These are phyloP conservation scores for Colletotrichum musicola DNA, from an alignment of 2,329 filamentous ascomycete species.

Conservation along the genomic window DNA sequence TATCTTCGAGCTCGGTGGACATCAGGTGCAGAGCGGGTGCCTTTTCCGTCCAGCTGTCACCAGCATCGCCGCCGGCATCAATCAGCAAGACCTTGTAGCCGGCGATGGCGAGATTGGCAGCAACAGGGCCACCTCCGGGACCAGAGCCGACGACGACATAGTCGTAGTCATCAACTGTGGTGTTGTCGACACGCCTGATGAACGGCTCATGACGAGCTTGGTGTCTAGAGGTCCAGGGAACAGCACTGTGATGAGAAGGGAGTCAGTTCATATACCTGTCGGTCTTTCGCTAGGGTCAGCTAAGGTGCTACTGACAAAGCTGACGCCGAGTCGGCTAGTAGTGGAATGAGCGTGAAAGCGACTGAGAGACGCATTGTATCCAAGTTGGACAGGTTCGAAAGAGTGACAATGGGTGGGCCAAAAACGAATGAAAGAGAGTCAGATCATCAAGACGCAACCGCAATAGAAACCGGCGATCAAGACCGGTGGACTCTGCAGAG, in stretches of 20 bases:
- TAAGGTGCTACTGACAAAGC: not conserved
- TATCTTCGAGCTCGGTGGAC: constrained; percentile 34
- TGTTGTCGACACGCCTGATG: not conserved
- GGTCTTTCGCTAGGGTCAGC: too few relatives aligned
- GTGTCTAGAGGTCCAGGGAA: not conserved
- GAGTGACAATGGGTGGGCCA: constrained; percentile 26
- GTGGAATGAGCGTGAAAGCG: constrained; percentile 7
- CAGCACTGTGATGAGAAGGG: not conserved
- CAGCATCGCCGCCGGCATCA: constrained; percentile 69
- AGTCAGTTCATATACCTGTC: not conserved
- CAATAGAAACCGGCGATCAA: constrained; percentile 3
- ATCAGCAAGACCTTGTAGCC: constrained; percentile 68
- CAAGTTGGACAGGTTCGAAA: not conserved
- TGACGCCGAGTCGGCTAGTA: constrained; percentile 19
- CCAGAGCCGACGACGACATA: constrained; percentile 71
- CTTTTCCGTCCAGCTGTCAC: constrained; percentile 41
- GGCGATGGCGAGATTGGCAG: constrained; percentile 66
- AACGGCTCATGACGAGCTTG: constrained; percentile 14
- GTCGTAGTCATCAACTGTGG: constrained; percentile 55
- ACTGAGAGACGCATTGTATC: constrained; percentile 12
- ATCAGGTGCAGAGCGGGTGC: constrained; percentile 31
- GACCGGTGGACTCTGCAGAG: not conserved
- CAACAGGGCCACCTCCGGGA: constrained; percentile 66
- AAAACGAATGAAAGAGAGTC: not conserved
- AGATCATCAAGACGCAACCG: not conserved